Evolutionary conservation across 208 protist genomes (phyloP).

Genomic region (Zelonia costaricensis): DNA sequence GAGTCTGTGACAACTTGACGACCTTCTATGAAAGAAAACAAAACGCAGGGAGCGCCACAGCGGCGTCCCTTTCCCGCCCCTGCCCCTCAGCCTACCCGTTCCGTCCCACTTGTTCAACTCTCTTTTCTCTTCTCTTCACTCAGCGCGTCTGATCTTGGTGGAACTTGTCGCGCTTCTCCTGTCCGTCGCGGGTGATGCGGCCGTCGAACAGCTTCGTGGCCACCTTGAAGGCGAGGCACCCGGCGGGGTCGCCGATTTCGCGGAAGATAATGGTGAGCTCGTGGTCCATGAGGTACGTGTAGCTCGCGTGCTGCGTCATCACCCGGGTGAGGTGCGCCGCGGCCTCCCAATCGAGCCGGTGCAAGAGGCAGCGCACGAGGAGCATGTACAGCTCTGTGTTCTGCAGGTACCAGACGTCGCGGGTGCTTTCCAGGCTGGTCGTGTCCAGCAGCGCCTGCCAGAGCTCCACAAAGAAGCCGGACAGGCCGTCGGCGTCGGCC

Average conservation of each 20-base stretch:
- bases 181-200: constrained; percentile 78
- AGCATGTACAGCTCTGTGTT: constrained; percentile 85
- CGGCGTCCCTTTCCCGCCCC: too few species aligned
- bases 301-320: constrained; percentile 69
- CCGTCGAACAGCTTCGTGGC: constrained; percentile 89
- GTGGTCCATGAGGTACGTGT: constrained; percentile 88
- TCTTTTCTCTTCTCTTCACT: constrained; percentile 1
- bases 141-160: constrained; percentile 41
- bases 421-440: constrained; percentile 37
- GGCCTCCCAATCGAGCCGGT: constrained; percentile 87
- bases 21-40: too few species aligned
- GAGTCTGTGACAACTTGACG: too few species aligned
- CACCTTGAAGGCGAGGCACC: constrained; percentile 86
- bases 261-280: constrained; percentile 79
- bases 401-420: constrained; percentile 78
- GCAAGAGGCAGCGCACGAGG: constrained; percentile 76
- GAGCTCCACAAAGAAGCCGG: constrained; percentile 82
- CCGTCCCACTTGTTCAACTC: not conserved
- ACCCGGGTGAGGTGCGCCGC: constrained; percentile 76
- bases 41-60: too few species aligned
- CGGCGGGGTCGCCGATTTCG: constrained; percentile 84
- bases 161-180: constrained; percentile 53
- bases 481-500: constrained; percentile 23
- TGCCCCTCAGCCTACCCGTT: too few species aligned
- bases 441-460: constrained; percentile 77